phyloP scores from a whole-genome alignment of 768 basidiomycete species.

The Rhizopogon roseolus region DNA sequence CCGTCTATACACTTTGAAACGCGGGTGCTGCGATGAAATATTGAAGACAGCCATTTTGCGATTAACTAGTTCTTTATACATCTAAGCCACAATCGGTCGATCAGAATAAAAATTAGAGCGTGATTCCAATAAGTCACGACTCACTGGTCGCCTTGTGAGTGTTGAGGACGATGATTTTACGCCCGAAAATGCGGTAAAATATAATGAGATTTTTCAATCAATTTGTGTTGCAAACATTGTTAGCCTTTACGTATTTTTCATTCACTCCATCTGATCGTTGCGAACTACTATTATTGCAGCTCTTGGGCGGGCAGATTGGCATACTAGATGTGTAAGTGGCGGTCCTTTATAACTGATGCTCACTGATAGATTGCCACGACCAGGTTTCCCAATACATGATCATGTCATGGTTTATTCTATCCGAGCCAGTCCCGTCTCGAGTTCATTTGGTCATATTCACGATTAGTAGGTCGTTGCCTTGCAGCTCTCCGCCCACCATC shows the following conservation, averaged over 20 bases:
- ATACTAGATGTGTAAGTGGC: constrained; percentile 5
- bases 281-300: neutral
- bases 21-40: constrained; percentile 33
- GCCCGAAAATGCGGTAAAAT: constrained; percentile 40
- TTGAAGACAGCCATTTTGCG: constrained; percentile 39
- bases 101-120: constrained; percentile 42
- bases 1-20: constrained; percentile 37
- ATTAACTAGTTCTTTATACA: constrained; percentile 39
- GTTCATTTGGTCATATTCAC: too few relatives aligned
- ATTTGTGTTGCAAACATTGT: constrained; percentile 4
- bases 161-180: constrained; percentile 38
- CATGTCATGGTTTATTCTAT: too few relatives aligned
- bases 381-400: too few relatives aligned
- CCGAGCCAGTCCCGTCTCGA: too few relatives aligned
- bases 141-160: constrained; percentile 33
- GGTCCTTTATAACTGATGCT: neutral
- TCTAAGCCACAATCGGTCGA: constrained; percentile 37
- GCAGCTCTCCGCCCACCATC: too few relatives aligned
- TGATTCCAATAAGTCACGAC: constrained; percentile 39
- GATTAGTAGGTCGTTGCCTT: too few relatives aligned
- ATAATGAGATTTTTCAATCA: constrained; percentile 26
- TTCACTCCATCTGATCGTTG: neutral
- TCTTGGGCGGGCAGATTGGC: constrained; percentile 5
- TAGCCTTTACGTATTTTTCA: constrained; percentile 2
- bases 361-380: neutral